Conservation (phyloP, 179 eudicot species). For the Silene vulgaris region DNA sequence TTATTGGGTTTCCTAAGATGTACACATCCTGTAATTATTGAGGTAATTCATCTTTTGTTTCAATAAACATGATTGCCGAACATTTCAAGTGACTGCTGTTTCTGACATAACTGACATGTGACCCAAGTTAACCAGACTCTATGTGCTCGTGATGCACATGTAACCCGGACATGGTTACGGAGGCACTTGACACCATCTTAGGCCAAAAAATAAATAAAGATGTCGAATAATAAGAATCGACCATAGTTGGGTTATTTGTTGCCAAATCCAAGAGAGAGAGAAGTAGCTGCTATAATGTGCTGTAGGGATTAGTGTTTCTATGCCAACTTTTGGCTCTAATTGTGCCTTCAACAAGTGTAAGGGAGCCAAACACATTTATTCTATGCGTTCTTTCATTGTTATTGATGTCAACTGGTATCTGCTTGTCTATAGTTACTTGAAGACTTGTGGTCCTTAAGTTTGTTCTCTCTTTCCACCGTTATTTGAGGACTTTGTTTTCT, state of each 20-base stretch:
- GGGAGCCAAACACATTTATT: no score
- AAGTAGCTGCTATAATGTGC: no score
- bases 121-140: neutral
- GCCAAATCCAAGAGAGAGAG: no score
- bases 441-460: no score
- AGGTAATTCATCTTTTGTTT: conserved; percentile 46
- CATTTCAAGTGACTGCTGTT: conserved; percentile 3
- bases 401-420: neutral
- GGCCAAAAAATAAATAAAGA: neutral
- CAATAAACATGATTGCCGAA: neutral
- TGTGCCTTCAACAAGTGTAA: no score
- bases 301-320: no score
- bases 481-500: no score
- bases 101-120: neutral
- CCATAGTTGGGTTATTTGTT: no score
- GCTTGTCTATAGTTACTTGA: no score
- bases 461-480: no score
- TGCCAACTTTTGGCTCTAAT: no score
- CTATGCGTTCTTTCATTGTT: neutral
- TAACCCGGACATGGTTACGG: neutral
- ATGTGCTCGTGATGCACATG: neutral
- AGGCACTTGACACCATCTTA: neutral
- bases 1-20: conserved; percentile 83
- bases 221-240: no score
- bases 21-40: conserved; percentile 56